phyloP scores from a whole-genome alignment of 495 filamentous ascomycete species.

The Parathielavia hyrcaniae region DNA sequence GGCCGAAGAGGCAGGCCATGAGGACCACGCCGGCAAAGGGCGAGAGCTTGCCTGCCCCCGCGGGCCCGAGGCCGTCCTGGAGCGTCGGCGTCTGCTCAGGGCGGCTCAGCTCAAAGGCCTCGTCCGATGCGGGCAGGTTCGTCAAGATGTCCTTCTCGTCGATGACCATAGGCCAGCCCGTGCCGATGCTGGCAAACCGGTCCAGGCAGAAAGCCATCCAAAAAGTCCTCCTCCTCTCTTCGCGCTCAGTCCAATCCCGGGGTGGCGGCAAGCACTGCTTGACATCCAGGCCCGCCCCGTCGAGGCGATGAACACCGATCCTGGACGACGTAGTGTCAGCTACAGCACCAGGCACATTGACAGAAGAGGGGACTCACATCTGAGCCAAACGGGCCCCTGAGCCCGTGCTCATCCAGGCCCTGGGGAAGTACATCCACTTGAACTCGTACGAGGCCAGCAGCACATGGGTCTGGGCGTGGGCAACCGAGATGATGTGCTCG shows the following conservation, averaged over 20 bases:
- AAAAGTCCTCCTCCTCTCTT: constrained; percentile 87
- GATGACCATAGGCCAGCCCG: constrained; percentile 91
- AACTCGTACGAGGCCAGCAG: constrained; percentile 84
- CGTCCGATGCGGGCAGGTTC: constrained; percentile 76
- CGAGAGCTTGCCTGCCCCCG: constrained; percentile 64
- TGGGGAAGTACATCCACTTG: constrained; percentile 94
- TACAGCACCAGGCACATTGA: background rate
- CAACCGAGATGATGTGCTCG: constrained; percentile 74
- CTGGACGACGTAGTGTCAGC: constrained; percentile 27
- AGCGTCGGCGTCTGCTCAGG: constrained; percentile 64
- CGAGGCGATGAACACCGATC: constrained; percentile 84
- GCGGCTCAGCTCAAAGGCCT: constrained; percentile 77
- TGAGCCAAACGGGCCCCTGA: constrained; percentile 67
- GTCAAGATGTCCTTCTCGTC: constrained; percentile 90
- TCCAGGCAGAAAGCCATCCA: constrained; percentile 91
- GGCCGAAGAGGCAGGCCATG: constrained; percentile 82
- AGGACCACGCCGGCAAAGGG: constrained; percentile 76
- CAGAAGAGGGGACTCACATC: constrained; percentile 49
- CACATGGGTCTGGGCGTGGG: constrained; percentile 74
- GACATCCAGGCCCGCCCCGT: constrained; percentile 80
- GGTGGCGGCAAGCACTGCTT: constrained; percentile 84
- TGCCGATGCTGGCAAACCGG: constrained; percentile 92
- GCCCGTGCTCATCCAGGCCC: constrained; percentile 90
- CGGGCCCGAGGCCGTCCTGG: constrained; percentile 62
- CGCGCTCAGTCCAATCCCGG: constrained; percentile 86